Percentiles rank a stretch among this genome's conserved stretches.
phyloP scores from a whole-genome alignment of 768 basidiomycete species.

The Lanmaoa rubissima region DNA sequence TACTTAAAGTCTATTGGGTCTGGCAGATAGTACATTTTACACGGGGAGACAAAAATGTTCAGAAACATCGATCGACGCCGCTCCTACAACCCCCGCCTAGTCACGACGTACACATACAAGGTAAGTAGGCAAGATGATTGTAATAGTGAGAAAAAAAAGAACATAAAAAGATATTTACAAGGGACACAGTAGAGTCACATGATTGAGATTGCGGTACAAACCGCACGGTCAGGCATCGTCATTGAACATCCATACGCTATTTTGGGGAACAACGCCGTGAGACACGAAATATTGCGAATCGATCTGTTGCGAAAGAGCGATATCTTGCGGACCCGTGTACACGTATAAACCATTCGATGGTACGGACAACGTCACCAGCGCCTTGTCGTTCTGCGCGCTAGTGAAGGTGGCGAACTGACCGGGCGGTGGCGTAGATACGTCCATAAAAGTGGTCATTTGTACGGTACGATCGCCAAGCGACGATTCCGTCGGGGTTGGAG shows the following conservation, averaged over 20 bases:
- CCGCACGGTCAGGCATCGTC: conserved; percentile 10
- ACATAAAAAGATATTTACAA: conserved; percentile 21
- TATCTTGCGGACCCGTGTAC: conserved; percentile 18
- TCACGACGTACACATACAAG: conserved; percentile 25
- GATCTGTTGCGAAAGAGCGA: conserved; percentile 4
- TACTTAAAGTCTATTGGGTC: conserved; percentile 27
- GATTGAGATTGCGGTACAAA: not conserved
- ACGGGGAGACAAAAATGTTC: conserved; percentile 21
- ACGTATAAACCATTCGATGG: conserved; percentile 20
- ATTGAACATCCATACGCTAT: conserved; percentile 16
- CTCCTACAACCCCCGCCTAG: conserved; percentile 19
- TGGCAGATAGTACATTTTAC: conserved; percentile 23
- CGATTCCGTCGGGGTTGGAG: conserved; percentile 60
- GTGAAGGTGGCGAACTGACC: conserved; percentile 36
- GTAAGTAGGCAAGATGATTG: conserved; percentile 20
- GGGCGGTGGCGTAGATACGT: conserved; percentile 38
- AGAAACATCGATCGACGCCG: conserved; percentile 9
- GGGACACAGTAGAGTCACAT: conserved; percentile 13
- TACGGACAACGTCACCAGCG: conserved; percentile 17
- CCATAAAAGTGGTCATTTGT: conserved; percentile 53
- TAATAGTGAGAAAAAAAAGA: not conserved
- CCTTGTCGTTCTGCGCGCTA: conserved; percentile 37
- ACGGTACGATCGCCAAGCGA: conserved; percentile 54
- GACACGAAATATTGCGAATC: conserved; percentile 16
- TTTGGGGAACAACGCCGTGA: conserved; percentile 10